These are phyloP conservation scores for Datisca glomerata DNA, from an alignment of 306 rosid species.

Conservation along the genomic window DNA sequence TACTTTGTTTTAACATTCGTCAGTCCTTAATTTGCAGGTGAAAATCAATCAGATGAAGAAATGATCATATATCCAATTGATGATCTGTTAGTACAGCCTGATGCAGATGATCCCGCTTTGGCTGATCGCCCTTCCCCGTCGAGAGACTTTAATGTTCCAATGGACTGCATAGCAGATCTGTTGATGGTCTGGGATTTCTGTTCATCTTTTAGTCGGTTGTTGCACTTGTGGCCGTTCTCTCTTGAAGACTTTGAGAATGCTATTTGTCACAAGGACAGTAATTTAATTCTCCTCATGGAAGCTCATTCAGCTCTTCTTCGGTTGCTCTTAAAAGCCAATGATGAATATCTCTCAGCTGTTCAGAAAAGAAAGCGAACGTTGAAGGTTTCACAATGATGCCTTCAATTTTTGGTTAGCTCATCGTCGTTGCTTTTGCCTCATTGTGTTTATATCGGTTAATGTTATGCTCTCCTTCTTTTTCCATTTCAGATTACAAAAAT, in stretches of 20 bases:
- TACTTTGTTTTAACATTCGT: conserved; percentile 5
- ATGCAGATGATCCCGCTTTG: conserved; percentile 66
- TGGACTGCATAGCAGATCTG: conserved; percentile 69
- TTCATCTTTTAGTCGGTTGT: conserved; percentile 51
- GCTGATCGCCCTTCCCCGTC: conserved; percentile 58
- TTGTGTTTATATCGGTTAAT: background rate
- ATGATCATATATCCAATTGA: conserved; percentile 82
- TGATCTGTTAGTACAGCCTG: conserved; percentile 73
- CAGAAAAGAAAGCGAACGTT: conserved; percentile 37
- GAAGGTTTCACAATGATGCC: conserved; percentile 39
- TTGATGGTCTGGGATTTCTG: conserved; percentile 93
- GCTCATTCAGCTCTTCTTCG: conserved; percentile 75
- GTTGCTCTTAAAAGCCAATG: conserved; percentile 50
- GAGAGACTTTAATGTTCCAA: conserved; percentile 63
- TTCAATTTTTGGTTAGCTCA: conserved; percentile 7
- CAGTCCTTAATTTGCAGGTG: conserved; percentile 29
- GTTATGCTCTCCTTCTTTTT: conserved; percentile 7
- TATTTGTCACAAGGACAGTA: conserved; percentile 67
- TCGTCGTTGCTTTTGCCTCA: background rate
- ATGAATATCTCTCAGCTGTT: conserved; percentile 34
- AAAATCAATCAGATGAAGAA: conserved; percentile 29
- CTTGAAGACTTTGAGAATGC: conserved; percentile 84
- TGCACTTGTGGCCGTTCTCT: conserved; percentile 68
- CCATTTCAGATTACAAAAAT: conserved; percentile 62
- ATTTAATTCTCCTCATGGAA: conserved; percentile 72